These are phyloP conservation scores for Linnemannia exigua DNA, from an alignment of 192 early-diverging fungal species.

Conservation along the genomic window DNA sequence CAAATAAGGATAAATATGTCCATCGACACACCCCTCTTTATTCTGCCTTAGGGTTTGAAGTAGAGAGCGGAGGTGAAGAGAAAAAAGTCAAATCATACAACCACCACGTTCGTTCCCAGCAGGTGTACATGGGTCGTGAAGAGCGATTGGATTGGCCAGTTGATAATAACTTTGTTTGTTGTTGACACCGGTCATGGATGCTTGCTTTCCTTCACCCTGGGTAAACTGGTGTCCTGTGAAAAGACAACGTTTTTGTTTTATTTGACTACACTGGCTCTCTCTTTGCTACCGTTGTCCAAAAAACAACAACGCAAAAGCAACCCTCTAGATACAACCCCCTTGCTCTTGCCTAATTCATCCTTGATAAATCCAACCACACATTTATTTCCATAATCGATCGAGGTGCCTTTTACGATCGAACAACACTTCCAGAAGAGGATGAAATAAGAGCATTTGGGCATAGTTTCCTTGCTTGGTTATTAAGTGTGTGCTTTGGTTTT, in stretches of 20 bases:
- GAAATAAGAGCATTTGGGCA: neutral
- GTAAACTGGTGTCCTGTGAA: neutral
- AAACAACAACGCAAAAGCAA: neutral
- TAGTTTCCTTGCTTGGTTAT: neutral
- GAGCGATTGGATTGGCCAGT: neutral
- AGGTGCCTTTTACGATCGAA: neutral
- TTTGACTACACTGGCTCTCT: constrained; percentile 17
- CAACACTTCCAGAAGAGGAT: neutral
- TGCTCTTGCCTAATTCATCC: too few relatives aligned
- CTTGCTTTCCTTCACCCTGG: neutral
- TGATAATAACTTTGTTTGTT: neutral
- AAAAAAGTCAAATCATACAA: neutral
- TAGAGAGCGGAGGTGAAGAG: neutral
- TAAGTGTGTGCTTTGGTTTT: neutral
- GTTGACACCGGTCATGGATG: neutral
- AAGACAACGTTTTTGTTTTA: constrained; percentile 14
- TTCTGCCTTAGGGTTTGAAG: neutral
- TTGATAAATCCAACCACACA: neutral
- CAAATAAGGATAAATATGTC: constrained; percentile 3
- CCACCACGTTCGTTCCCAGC: neutral
- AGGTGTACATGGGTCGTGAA: neutral
- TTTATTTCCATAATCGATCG: neutral
- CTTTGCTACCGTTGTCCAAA: neutral
- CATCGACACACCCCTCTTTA: neutral
- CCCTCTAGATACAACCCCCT: neutral